Evolutionary conservation across 306 rosid species (phyloP).

Genomic region (Gleditsia sinensis): DNA sequence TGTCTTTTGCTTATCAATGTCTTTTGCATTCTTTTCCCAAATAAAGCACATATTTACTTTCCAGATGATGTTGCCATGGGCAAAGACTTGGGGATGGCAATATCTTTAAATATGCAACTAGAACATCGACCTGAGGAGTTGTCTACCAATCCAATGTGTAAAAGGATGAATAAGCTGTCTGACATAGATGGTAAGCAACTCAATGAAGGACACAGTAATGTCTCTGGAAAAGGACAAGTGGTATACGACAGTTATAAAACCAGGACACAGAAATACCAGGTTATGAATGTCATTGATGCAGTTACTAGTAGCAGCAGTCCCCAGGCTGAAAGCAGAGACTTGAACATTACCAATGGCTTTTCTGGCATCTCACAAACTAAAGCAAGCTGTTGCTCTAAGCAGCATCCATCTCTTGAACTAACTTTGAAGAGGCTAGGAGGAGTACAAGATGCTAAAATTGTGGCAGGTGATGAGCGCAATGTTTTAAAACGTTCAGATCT

Average conservation of each 20-base stretch:
- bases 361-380: conserved; percentile 43
- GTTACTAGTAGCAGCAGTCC: conserved; percentile 39
- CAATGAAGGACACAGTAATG: conserved; percentile 34
- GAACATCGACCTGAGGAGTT: conserved; percentile 38
- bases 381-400: conserved; percentile 45
- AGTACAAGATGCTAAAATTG: conserved; percentile 43
- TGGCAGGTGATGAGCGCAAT: conserved; percentile 53
- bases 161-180: conserved; percentile 39
- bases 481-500: conserved; percentile 55
- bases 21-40: conserved; percentile 27
- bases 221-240: conserved; percentile 33
- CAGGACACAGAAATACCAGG: conserved; percentile 34
- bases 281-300: conserved; percentile 30
- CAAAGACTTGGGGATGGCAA: conserved; percentile 52
- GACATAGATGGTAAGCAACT: conserved; percentile 35
- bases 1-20: conserved; percentile 4
- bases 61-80: conserved; percentile 55
- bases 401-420: conserved; percentile 57
- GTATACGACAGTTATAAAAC: conserved; percentile 43
- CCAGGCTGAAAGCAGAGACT: conserved; percentile 52
- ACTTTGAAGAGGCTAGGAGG: conserved; percentile 55
- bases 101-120: conserved; percentile 34
- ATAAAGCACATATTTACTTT: conserved; percentile 26
- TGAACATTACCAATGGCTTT: conserved; percentile 43
- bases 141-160: conserved; percentile 38